These are phyloP conservation scores for Ophiostoma piceae DNA, from an alignment of 2,329 filamentous ascomycete species.

Conservation along the genomic window DNA sequence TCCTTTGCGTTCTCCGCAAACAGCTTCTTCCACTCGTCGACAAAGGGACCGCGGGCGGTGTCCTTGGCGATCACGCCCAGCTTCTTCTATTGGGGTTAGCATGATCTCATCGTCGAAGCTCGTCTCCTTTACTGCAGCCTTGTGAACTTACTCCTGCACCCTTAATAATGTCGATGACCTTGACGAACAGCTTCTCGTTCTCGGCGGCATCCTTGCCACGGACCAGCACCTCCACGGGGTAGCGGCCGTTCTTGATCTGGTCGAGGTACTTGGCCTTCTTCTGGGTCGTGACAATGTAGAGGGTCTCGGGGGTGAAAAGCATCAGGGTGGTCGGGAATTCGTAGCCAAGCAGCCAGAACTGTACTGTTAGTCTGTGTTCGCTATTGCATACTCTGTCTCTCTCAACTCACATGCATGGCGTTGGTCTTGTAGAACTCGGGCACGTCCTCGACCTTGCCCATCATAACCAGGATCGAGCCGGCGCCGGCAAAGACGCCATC, in stretches of 20 bases:
- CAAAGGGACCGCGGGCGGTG: slow-evolving; percentile 76
- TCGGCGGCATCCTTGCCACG: slow-evolving; percentile 86
- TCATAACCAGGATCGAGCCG: slow-evolving; percentile 79
- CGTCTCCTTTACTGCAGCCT: background rate
- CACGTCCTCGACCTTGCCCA: slow-evolving; percentile 90
- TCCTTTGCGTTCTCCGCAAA: slow-evolving; percentile 77
- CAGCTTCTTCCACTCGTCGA: slow-evolving; percentile 90
- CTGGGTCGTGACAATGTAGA: slow-evolving; percentile 90
- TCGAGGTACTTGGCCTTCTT: slow-evolving; percentile 98
- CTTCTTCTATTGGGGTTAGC: slow-evolving; percentile 60
- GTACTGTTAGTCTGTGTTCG: slow-evolving; percentile 22
- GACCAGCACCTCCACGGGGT: slow-evolving; percentile 86
- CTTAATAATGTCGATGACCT: slow-evolving; percentile 82
- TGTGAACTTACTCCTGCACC: slow-evolving; percentile 64
- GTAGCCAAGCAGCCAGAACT: slow-evolving; percentile 99
- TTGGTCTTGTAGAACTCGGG: slow-evolving; percentile 92
- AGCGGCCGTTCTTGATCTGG: slow-evolving; percentile 83
- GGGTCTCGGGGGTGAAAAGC: slow-evolving; percentile 78
- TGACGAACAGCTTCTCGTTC: slow-evolving; percentile 84
- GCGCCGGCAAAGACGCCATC: slow-evolving; percentile 81
- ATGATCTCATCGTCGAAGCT: background rate
- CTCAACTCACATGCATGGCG: slow-evolving; percentile 70
- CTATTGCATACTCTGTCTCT: background rate
- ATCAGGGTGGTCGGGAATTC: slow-evolving; percentile 96
- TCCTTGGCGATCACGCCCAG: slow-evolving; percentile 84